Evolutionary conservation across 768 basidiomycete genomes (phyloP).

Genomic region (Coprinopsis sp.): DNA sequence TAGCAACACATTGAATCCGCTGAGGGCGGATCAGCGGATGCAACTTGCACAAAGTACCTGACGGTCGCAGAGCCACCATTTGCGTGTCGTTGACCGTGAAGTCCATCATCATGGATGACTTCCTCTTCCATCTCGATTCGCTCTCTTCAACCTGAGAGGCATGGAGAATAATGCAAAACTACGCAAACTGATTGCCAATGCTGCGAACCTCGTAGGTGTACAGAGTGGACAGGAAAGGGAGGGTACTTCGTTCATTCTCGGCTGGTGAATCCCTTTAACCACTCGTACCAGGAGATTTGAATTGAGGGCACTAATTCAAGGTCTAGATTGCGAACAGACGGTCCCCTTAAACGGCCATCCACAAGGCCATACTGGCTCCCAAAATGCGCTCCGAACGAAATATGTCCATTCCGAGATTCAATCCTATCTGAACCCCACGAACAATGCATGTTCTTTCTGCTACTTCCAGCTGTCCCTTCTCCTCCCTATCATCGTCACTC

Average conservation of each 20-base stretch:
- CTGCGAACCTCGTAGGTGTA: conserved; percentile 53
- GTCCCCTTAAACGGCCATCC: conserved; percentile 80
- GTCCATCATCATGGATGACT: conserved; percentile 46
- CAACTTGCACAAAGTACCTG: too few relatives aligned
- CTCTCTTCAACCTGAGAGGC: conserved; percentile 61
- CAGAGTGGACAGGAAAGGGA: conserved; percentile 66
- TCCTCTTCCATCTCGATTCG: conserved; percentile 51
- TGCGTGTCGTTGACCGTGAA: background rate
- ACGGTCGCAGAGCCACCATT: too few relatives aligned
- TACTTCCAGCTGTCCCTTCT: background rate
- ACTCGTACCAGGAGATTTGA: background rate
- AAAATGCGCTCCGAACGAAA: conserved; percentile 66
- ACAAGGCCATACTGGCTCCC: conserved; percentile 73
- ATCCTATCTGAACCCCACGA: conserved; percentile 81
- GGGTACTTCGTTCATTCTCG: conserved; percentile 85
- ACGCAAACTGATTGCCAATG: conserved; percentile 62
- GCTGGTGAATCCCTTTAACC: conserved; percentile 56
- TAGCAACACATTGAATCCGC: too few relatives aligned
- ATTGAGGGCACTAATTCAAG: conserved; percentile 4
- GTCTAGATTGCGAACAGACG: conserved; percentile 72
- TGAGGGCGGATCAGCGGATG: too few relatives aligned
- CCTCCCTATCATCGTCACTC: background rate
- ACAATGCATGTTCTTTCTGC: too few relatives aligned
- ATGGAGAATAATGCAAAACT: conserved; percentile 62
- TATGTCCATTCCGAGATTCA: conserved; percentile 76